Evolutionary conservation across 352 stramenopile genomes (phyloP).

Genomic region (Phytophthora cryptogea): DNA sequence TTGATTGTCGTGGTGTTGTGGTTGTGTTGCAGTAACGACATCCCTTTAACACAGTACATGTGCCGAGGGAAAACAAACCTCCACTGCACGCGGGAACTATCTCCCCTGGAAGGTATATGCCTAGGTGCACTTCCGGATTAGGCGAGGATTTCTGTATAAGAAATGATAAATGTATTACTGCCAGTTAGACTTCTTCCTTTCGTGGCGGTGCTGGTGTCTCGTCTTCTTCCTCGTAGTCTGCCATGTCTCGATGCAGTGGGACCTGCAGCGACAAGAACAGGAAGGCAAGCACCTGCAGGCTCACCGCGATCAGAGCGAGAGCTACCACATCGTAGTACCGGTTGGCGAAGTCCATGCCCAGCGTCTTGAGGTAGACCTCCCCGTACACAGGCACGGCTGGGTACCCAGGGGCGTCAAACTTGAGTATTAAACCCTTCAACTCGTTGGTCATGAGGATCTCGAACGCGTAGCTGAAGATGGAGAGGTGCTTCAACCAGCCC

Average conservation of each 20-base stretch:
- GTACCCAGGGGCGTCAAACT: slow-evolving; percentile 80
- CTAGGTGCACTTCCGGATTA: no score
- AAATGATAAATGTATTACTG: no score
- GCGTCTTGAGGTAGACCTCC: slow-evolving; percentile 84
- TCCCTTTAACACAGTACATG: no score
- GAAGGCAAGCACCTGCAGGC: slow-evolving; percentile 64
- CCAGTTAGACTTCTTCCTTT: slow-evolving; percentile 19
- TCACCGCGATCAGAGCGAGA: slow-evolving; percentile 53
- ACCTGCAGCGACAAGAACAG: slow-evolving; percentile 73
- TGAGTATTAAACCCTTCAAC: slow-evolving; percentile 72
- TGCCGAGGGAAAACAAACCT: no score
- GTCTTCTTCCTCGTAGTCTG: slow-evolving; percentile 18
- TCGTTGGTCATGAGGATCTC: slow-evolving; percentile 89
- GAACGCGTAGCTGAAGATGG: slow-evolving; percentile 88
- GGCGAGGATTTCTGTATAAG: no score
- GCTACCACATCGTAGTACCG: slow-evolving; percentile 71
- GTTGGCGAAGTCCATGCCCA: slow-evolving; percentile 83
- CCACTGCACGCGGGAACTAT: no score
- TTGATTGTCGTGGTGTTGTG: no score
- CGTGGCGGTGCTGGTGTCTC: background rate
- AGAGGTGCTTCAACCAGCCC: slow-evolving; percentile 78
- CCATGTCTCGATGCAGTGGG: slow-evolving; percentile 50
- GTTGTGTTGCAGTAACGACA: no score
- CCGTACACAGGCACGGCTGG: slow-evolving; percentile 76
- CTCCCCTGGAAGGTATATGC: no score